Base-by-base conservation (phyloP, 2,329 filamentous ascomycete species). In the Dryadomyces quercivorus region DNA sequence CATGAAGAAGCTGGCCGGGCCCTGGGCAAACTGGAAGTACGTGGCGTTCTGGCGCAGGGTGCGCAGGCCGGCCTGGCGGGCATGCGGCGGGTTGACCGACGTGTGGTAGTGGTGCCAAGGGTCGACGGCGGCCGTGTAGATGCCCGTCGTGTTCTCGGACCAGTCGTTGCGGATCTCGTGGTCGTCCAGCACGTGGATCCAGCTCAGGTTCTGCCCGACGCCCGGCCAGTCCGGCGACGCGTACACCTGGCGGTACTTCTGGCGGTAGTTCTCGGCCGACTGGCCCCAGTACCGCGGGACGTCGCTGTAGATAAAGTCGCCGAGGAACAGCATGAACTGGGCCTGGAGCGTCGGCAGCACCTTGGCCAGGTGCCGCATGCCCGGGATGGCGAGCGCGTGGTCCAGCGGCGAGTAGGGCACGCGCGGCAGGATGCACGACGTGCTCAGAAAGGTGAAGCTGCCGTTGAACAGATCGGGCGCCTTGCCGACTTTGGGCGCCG, bases 131-230 rank as follows among this genome's bases (percentile, higher is more conserved):
- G 85, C 80, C 2, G 77, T 69, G 65, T 92, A 96, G 0, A 95
- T 79, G 6, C 88, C 87, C 0, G 88, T 90, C 15, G 80, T 85
- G 65, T 92, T 93, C 18, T 78, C 75, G 57, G 85, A 82, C 90
- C 91, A 97, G 69, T 97, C 93, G 62, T 98, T 97, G 5, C 80
- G 80, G 58, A 98, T 96, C 66, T 98, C 93, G 63, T 98, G 93
- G 66, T 98, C 93, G 64, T 98, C 93, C 7, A 96, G 79, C 2
- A 95, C 91, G 64, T 98, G 93, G 47, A 97, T 88, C 93, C 93
- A 98, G 62, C 91, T 94, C n/a, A 97, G 73, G 54, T 89, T 84
- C 61, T 85, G 76, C 1, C 82, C 82, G 12, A 87, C 82, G 0
- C 81, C 72, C 1, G 80, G 75, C 93, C 93, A 98, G 60, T 95